phyloP scores from a whole-genome alignment of 2,329 filamentous ascomycete genomes.

The Clarireedia sp. region DNA sequence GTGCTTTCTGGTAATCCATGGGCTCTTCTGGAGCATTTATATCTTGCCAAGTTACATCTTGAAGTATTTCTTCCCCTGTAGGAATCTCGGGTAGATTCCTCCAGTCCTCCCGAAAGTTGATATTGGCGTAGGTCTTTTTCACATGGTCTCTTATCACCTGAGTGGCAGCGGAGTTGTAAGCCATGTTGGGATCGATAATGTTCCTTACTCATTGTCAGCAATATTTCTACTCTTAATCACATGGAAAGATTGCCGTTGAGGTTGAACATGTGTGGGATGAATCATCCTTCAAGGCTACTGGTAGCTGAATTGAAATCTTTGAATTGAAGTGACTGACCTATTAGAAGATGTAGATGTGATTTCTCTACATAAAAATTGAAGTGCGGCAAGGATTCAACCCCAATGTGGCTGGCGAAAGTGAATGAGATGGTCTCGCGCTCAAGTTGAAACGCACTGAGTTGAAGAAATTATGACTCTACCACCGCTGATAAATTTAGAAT shows the following conservation, averaged over 20 bases:
- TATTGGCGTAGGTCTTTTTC: slow-evolving; percentile 1
- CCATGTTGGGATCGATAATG: background rate
- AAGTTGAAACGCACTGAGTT: no score
- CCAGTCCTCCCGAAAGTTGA: slow-evolving; percentile 25
- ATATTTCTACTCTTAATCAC: background rate
- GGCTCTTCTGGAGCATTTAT: slow-evolving; percentile 8
- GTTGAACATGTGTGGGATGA: background rate
- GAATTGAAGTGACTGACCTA: no score
- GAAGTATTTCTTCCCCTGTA: slow-evolving; percentile 42
- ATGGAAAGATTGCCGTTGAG: background rate
- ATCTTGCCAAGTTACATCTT: slow-evolving; percentile 5
- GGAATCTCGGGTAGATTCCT: slow-evolving; percentile 46
- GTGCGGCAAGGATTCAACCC: no score
- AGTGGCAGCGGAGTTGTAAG: background rate
- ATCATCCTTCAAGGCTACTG: background rate
- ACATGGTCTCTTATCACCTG: slow-evolving; percentile 1
- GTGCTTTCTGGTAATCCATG: slow-evolving; percentile 20
- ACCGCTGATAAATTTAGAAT: no score
- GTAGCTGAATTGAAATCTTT: no score
- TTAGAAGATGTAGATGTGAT: no score
- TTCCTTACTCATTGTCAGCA: background rate
- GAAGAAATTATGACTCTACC: no score
- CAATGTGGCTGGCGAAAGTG: no score
- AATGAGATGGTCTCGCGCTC: no score
- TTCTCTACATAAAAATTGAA: no score